Base-by-base conservation (phyloP, 192 early-diverging fungal genomes). In the Podila epicladia region DNA sequence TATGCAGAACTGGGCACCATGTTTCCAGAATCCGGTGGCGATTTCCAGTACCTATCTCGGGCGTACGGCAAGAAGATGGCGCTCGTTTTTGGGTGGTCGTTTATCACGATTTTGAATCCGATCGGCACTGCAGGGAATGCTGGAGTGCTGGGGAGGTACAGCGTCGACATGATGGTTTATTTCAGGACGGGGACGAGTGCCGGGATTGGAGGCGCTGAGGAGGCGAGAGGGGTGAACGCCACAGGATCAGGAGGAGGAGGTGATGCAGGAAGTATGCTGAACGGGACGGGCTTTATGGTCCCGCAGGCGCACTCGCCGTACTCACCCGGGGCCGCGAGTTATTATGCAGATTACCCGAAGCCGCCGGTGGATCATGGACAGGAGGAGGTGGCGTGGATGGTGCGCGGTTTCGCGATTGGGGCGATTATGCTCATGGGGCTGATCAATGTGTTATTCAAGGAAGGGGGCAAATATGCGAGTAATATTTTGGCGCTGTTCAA, bases 61-160 rank as follows among this genome's bases (percentile, higher is more conserved):
- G 82, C 90, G 0, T 92, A 83, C 69, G 92, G 93, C 69, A 64
- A 85, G 74, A 67, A 89, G 64, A 29, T 92, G 74, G 83, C 78
- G 65, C 58, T 92, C 67, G 83, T 83, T 49, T 77, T 94, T 76
- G 86, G 85, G 72, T 78, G 91, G 89, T 69, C 85, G 62, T 73
- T 84, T 78, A 58, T 89, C 70, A 48, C 86, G 33, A 53, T 87
- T 78, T 64, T 91, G 70, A 87, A 87, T 35, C 82, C 84, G 0
- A 83, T 87, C 33, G 86, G 86, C 12, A 87, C 86, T 9, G 86
- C 86, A 24, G 84, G 84, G 9, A 85, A 82, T 60, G 74, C 86
- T 6, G 84, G 78, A 0, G 82, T 83, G 12, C 38, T 83, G 31
- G 71, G 75, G 11, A 51, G 75, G 61, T 83, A 77, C 33, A 19